These are phyloP conservation scores for Aspergillus viridinutans DNA, from an alignment of 2,329 filamentous ascomycete genomes.

Conservation along the genomic window DNA sequence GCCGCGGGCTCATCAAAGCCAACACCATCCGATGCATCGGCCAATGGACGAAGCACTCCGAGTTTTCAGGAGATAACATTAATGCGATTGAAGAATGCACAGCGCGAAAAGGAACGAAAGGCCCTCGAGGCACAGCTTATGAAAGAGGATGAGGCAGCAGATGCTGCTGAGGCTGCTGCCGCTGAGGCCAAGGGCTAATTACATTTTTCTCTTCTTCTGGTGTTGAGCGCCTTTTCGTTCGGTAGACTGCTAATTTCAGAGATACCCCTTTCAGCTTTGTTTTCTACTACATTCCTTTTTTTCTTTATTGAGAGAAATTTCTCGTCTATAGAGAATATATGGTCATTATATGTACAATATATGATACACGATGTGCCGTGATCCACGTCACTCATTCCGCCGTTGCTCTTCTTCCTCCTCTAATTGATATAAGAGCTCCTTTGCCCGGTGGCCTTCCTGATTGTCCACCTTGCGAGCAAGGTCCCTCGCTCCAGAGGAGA, in stretches of 20 bases:
- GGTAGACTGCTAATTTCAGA: constrained; percentile 7
- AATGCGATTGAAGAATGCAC: constrained; percentile 55
- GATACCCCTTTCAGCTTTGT: constrained; percentile 20
- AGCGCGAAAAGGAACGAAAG: constrained; percentile 51
- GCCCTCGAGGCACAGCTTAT: constrained; percentile 51
- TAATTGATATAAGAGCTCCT: constrained; percentile 34
- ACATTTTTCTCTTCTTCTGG: neutral
- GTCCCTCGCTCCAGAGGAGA: constrained; percentile 36
- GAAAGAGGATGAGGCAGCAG: constrained; percentile 45
- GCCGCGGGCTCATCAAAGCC: constrained; percentile 24
- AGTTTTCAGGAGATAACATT: constrained; percentile 49
- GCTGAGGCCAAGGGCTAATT: constrained; percentile 10
- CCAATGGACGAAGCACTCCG: constrained; percentile 27
- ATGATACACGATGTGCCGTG: constrained; percentile 2
- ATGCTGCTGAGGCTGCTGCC: constrained; percentile 28
- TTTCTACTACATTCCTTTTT: neutral
- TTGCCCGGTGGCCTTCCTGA: constrained; percentile 30
- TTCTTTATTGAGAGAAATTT: neutral
- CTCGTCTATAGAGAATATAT: constrained; percentile 16
- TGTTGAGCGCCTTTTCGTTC: neutral
- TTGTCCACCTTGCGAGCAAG: constrained; percentile 19
- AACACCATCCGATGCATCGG: constrained; percentile 21
- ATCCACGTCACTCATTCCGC: constrained; percentile 18
- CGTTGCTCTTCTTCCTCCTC: constrained; percentile 31
- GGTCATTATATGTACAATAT: constrained; percentile 19